Evolutionary conservation across 2,329 filamentous ascomycete genomes (phyloP).

Genomic region (Grosmannia serpens): DNA sequence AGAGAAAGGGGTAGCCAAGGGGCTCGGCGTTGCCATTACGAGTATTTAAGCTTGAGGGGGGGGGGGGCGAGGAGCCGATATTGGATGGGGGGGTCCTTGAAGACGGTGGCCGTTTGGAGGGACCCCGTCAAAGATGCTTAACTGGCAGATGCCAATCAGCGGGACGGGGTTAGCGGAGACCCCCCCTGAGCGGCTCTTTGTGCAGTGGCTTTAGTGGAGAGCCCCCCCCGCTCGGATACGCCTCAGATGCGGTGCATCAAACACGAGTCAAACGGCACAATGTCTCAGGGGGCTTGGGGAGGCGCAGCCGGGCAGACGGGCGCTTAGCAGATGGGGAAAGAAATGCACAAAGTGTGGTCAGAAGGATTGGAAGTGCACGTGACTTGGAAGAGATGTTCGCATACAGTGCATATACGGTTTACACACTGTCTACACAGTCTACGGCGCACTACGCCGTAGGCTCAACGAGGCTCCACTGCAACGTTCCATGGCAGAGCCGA

Average conservation of each 20-base stretch:
- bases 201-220: not conserved
- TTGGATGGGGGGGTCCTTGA: not conserved
- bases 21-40: not conserved
- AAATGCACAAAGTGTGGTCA: no score
- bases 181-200: not conserved
- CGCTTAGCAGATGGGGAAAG: not conserved
- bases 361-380: not conserved
- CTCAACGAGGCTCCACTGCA: no score
- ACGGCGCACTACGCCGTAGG: no score
- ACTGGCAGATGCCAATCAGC: not conserved
- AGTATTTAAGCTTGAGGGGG: not conserved
- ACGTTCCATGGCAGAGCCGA: no score
- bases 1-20: not conserved
- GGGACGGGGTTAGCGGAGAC: not conserved
- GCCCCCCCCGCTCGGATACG: constrained; percentile 8
- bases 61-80: not conserved
- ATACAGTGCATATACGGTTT: no score
- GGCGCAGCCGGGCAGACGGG: not conserved
- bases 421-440: no score
- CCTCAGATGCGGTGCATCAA: not conserved
- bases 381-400: no score
- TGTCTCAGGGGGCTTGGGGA: not conserved
- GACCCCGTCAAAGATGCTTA: not conserved
- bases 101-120: not conserved
- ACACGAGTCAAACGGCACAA: not conserved